A percentile compares a stretch with the other conserved stretches of the same genome.
Conservation (phyloP, 2,329 filamentous ascomycete genomes). For the Calycina marina region DNA sequence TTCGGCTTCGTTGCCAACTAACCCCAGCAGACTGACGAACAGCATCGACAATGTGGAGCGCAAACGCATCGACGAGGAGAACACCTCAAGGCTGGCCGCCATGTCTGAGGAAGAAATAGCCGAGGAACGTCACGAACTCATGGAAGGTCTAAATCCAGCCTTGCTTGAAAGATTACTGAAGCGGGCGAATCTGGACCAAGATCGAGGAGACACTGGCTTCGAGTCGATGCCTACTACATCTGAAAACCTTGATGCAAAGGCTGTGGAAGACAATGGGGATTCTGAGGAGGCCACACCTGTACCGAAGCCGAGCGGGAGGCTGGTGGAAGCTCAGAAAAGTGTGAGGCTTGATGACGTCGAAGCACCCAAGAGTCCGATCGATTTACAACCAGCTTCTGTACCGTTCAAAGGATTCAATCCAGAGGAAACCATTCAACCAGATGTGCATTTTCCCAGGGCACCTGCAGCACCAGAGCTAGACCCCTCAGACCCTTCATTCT, state of each 20-base stretch:
- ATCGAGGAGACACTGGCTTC: constrained; percentile 20
- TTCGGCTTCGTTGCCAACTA: neutral
- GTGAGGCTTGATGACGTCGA: constrained; percentile 24
- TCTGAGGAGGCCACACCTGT: constrained; percentile 9
- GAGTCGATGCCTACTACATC: constrained; percentile 6
- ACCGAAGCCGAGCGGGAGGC: constrained; percentile 13
- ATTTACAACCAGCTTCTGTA: constrained; percentile 18
- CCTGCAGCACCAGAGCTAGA: constrained; percentile 57
- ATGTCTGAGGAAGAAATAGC: constrained; percentile 80
- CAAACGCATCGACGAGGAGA: constrained; percentile 67
- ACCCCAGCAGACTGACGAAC: neutral
- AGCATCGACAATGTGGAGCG: constrained; percentile 42
- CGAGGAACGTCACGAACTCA: constrained; percentile 64
- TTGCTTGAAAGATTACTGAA: constrained; percentile 61
- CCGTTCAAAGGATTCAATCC: constrained; percentile 41
- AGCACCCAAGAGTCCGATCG: constrained; percentile 29
- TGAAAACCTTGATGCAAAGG: neutral
- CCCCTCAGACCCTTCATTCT: constrained; percentile 68
- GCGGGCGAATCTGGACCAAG: constrained; percentile 21
- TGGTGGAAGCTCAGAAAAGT: constrained; percentile 28
- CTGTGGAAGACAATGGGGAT: constrained; percentile 1
- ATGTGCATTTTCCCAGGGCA: constrained; percentile 27
- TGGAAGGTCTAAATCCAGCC: constrained; percentile 59
- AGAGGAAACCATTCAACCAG: constrained; percentile 27
- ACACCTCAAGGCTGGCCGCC: constrained; percentile 51